Evolutionary conservation across 2,329 filamentous ascomycete species (phyloP), one percentile per base, ranked within the genome.

Genomic region (Chaetomiaceae sp.): DNA sequence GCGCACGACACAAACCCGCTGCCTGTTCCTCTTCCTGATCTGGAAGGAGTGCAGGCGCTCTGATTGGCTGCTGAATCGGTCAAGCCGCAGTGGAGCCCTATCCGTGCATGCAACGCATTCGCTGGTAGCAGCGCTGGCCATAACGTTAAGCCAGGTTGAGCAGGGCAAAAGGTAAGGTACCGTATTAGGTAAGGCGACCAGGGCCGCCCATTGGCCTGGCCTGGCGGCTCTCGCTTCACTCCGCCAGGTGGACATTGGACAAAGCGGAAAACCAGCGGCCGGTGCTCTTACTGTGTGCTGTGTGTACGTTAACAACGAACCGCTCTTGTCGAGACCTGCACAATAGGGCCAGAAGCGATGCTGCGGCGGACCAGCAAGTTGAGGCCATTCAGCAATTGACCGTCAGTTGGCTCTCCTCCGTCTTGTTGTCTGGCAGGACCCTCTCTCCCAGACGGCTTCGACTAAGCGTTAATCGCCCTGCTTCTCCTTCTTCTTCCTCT

Each of bases 11-110:
- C n/a, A n/a, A n/a, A n/a, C n/a, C n/a, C n/a, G n/a, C n/a, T n/a
- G n/a, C n/a, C n/a, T n/a, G n/a, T n/a, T n/a, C 35, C 40, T 50
- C 53, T 57, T 57, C 56, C 56, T 53, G 54, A 55, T 58, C 56
- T 38, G 56, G 56, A 57, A 57, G 47, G 52, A 40, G 48, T 37
- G 17, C 4, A 18, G 3, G 15, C 20, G 0, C 15, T 38, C 42
- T 57, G 47, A 57, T 57, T 58, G 56, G 56, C 24, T 11, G 15
- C 2, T 9, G 42, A 46, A 46, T 58, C 55, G 55, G 56, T 51
- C 47, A 56, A 54, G 54, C 48, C 52, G 53, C 52, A 48, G 54
- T 56, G 56, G 55, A 35, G 43, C 50, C 48, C 22, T 24, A 9
- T 5, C 22, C 37, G 35, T 47, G 35, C 39, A 26, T 29, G 27